Evolutionary conservation across 2,329 filamentous ascomycete species (phyloP), one percentile per base, ranked within the genome.

Genomic region (Saccharata proteae): DNA sequence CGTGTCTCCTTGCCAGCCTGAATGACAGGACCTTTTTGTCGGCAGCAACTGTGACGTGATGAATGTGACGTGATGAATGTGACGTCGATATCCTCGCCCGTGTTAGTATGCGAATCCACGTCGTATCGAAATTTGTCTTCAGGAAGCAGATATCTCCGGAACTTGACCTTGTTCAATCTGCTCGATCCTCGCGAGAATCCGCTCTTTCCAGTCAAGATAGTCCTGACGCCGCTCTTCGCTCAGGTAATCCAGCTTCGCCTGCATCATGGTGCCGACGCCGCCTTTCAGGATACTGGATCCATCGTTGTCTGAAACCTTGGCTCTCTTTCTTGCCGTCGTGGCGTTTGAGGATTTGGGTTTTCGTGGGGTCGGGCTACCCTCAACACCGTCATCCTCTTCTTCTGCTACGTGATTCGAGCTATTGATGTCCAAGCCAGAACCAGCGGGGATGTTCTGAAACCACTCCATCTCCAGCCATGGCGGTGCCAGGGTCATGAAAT

Each of bases 181-280:
- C 15, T 35, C 54, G 36, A 82, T 71, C 41, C 64, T 64, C 36
- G 54, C 57, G 47, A 80, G 43, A 16, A 83, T 67, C 1, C 51
- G 56, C 4, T 64, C 61, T 51, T 77, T 77, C 82, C 81, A 90
- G 12, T 49, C 51, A 26, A 51, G 58, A 47, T 75, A 85, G 8
- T 77, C 72, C 23, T 60, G 61, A 43, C 66, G 64, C 41, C 71
- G 73, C 38, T 65, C 60, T 29, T 77, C 71, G 39, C 74, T 77
- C 43, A 86, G 52, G 45, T 76, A 82, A 45, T 85, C 78, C 44
- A 80, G 76, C 27, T 69, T 67, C 40, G 77, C 74, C 51, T 85
- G 79, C 43, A 86, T 72, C 80, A 85, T 85, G 3, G 75, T 80
- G 2, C 61, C 62, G 11, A 66, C 38, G 52, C 53, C 73, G 55